Evolutionary conservation across 2,329 filamentous ascomycete species (phyloP), one percentile per base, ranked within the genome.

Genomic region (Corynespora cassiicola): DNA sequence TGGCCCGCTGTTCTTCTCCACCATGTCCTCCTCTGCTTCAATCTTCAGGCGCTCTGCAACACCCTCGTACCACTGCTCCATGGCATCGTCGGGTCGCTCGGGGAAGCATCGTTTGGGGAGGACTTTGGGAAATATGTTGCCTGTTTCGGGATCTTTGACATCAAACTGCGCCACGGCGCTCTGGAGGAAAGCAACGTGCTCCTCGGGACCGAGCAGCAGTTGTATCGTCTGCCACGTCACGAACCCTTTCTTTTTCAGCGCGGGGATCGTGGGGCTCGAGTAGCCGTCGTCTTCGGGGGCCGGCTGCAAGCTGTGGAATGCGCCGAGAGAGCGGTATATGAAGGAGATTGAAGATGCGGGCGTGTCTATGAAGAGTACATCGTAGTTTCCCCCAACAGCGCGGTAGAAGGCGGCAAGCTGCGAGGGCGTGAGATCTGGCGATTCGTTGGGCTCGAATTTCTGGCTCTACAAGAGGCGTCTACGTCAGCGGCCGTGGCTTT

Each of bases 221-320:
- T 97, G 90, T 38, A 97, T 87, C 0, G 88, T 90, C 73, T 96
- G 87, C 92, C 92, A 99, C 65, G 89, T 85, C 27, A 92, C 88
- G 66, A 95, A 99, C 25, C 94, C 94, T 58, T 83, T 81, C 0
- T 80, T 76, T 22, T 92, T 95, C 39, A 99, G 73, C 10, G 90
- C 88, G 0, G 94, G 94, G 26, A 96, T 80, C 0, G 80, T 84
- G 0, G 92, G 94, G 1, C 84, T 75, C 3, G 79, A 80, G 64
- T 88, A 96, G 47, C 88, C 81, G 55, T 85, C 79, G 30, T 67
- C 64, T 24, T 82, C 80, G 31, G 69, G 67, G 2, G 82, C 81
- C 1, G 89, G 89, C 53, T 95, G 88, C 18, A 97, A 77, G 32
- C 84, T 85, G 70, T 97, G 92, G 56, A 90, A 87, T 65, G 92